Conservation (phyloP, 805 yeast species). For the Teunomyces kruisii region DNA sequence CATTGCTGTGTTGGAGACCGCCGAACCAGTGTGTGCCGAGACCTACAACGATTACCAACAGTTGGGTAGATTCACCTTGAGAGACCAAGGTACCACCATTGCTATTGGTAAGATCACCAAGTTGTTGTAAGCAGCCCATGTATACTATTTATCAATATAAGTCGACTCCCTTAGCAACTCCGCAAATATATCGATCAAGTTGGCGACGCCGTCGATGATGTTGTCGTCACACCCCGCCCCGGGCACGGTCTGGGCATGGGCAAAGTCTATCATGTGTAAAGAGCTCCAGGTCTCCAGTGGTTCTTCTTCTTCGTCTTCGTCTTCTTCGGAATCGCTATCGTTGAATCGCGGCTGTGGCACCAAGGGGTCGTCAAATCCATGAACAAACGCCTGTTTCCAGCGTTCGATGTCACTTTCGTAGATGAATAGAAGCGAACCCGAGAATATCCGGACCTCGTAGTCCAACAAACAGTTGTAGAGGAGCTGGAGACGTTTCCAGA, state of each 20-base stretch:
- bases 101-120: slow-evolving; percentile 98
- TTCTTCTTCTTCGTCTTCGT: slow-evolving; percentile 25
- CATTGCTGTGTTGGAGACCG: slow-evolving; percentile 84
- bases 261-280: slow-evolving; percentile 81
- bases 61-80: slow-evolving; percentile 94
- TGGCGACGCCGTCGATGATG: slow-evolving; percentile 66
- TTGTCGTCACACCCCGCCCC: slow-evolving; percentile 74
- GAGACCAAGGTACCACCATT: slow-evolving; percentile 98
- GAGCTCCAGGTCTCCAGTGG: slow-evolving; percentile 46
- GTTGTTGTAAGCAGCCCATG: slow-evolving; percentile 49
- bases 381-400: slow-evolving; percentile 40
- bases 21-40: slow-evolving; percentile 91
- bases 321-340: slow-evolving; percentile 11
- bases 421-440: slow-evolving; percentile 71
- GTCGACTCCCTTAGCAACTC: slow-evolving; percentile 13
- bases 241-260: slow-evolving; percentile 69
- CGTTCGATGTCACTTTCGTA: slow-evolving; percentile 64
- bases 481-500: slow-evolving; percentile 59
- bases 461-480: slow-evolving; percentile 64
- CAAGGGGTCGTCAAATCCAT: slow-evolving; percentile 27
- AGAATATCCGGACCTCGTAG: slow-evolving; percentile 62
- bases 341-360: slow-evolving; percentile 10
- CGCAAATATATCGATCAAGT: slow-evolving; percentile 48
- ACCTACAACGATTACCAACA: slow-evolving; percentile 91
- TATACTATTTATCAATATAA: not conserved